phyloP scores from a whole-genome alignment of 2,329 filamentous ascomycete genomes.

The Akanthomyces lecanii region DNA sequence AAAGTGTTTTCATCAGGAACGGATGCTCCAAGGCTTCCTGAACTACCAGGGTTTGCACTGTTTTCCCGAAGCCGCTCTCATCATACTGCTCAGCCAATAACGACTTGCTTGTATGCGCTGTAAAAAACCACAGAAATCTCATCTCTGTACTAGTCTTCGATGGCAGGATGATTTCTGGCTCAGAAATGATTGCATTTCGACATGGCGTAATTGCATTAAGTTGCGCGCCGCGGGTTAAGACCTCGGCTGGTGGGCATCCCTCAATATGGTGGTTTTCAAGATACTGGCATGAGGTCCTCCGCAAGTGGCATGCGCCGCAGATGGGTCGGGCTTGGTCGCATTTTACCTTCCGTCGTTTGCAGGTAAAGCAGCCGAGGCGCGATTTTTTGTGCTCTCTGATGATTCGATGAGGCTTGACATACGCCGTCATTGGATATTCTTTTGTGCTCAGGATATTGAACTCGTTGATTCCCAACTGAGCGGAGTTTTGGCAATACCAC shows the following conservation, averaged over 20 bases:
- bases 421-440: background rate
- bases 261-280: background rate
- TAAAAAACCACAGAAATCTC: constrained; percentile 54
- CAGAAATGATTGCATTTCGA: background rate
- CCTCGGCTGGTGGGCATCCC: too few relatives aligned
- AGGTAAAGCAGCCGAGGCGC: constrained; percentile 48
- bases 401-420: background rate
- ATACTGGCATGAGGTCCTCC: constrained; percentile 21
- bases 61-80: constrained; percentile 34
- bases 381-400: constrained; percentile 46
- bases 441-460: background rate
- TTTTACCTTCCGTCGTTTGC: constrained; percentile 53
- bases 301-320: constrained; percentile 28
- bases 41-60: constrained; percentile 45
- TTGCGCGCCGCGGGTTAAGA: too few relatives aligned
- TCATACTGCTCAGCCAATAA: constrained; percentile 39
- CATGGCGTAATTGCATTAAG: too few relatives aligned
- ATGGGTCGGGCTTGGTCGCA: constrained; percentile 49
- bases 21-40: constrained; percentile 47
- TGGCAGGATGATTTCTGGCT: background rate
- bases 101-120: constrained; percentile 40
- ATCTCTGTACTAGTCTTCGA: constrained; percentile 35
- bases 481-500: background rate
- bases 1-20: constrained; percentile 19
- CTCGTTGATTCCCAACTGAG: background rate